These are phyloP conservation scores for Gypsophila paniculata DNA, from an alignment of 179 eudicot species.

Conservation along the genomic window DNA sequence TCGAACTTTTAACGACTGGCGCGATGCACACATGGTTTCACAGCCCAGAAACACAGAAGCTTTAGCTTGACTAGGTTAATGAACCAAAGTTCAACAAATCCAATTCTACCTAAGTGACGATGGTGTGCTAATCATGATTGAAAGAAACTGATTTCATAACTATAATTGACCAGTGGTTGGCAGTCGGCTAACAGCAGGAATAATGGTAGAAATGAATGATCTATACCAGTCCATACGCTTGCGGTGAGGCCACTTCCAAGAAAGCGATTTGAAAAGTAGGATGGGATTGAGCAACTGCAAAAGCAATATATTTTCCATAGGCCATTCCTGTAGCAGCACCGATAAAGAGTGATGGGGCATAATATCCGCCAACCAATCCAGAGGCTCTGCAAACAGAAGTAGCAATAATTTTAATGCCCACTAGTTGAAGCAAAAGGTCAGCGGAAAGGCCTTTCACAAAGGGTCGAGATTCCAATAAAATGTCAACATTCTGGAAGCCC, in stretches of 20 bases:
- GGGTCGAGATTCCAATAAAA: conserved; percentile 79
- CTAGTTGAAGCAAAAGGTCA: conserved; percentile 74
- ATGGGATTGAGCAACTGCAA: conserved; percentile 49
- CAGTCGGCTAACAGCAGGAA: not conserved
- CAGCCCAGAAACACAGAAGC: not conserved
- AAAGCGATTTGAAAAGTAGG: conserved; percentile 53
- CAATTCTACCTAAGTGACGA: not conserved
- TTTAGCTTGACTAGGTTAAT: not conserved
- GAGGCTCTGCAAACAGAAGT: conserved; percentile 88
- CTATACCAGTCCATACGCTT: conserved; percentile 96
- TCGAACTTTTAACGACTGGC: not conserved
- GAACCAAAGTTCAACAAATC: not conserved
- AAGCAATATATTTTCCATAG: conserved; percentile 68
- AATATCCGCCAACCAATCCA: conserved; percentile 96
- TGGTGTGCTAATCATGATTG: not conserved
- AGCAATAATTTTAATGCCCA: conserved; percentile 69
- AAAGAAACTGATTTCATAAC: conserved; percentile 1
- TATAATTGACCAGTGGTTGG: not conserved
- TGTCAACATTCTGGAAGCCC: conserved; percentile 95
- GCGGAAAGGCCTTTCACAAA: conserved; percentile 65
- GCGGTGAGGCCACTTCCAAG: conserved; percentile 91
- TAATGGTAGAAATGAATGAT: conserved; percentile 6
- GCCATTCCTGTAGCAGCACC: conserved; percentile 99
- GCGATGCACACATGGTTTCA: not conserved
- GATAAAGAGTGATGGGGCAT: conserved; percentile 92